Percentiles rank a stretch among this genome's conserved stretches.
phyloP scores from a whole-genome alignment of 2,329 filamentous ascomycete genomes.

The Fusarium kyushuense region DNA sequence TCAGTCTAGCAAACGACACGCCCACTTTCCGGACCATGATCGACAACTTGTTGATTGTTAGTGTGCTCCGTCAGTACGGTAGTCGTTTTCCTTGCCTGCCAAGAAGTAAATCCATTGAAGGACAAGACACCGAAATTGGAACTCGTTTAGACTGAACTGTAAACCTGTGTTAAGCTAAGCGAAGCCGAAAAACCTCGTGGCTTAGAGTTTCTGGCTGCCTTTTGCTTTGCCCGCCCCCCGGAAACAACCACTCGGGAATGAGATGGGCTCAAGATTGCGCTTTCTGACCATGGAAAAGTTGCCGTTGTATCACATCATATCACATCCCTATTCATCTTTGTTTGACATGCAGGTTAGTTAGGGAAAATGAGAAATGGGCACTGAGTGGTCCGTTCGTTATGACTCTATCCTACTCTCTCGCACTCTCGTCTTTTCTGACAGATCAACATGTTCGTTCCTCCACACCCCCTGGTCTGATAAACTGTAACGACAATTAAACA shows the following conservation, averaged over 20 bases:
- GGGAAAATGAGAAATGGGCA: conserved; percentile 12
- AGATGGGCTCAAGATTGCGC: conserved; percentile 5
- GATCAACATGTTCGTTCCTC: background rate
- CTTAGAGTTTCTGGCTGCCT: conserved; percentile 1
- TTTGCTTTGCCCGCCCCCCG: background rate
- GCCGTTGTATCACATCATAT: conserved; percentile 6
- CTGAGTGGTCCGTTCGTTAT: conserved; percentile 19
- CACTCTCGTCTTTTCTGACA: background rate
- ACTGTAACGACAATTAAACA: conserved; percentile 12
- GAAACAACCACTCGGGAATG: conserved; percentile 21
- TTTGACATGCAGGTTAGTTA: conserved; percentile 15
- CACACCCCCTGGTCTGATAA: background rate
- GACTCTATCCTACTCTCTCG: background rate
- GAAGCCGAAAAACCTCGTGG: conserved; percentile 9
- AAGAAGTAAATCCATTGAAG: background rate
- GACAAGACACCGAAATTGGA: conserved; percentile 4
- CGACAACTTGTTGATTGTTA: conserved; percentile 24
- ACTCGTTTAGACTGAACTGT: conserved; percentile 2
- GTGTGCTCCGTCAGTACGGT: background rate
- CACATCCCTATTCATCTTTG: background rate
- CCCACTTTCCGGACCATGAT: conserved; percentile 44
- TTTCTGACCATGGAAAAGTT: conserved; percentile 13
- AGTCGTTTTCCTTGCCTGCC: conserved; percentile 12
- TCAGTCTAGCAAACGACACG: conserved; percentile 18
- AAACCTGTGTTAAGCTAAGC: conserved; percentile 5